Percentiles rank a stretch among this genome's conserved stretches.
Evolutionary conservation across 352 stramenopile species (phyloP).

Genomic region (Phytophthora lateralis): DNA sequence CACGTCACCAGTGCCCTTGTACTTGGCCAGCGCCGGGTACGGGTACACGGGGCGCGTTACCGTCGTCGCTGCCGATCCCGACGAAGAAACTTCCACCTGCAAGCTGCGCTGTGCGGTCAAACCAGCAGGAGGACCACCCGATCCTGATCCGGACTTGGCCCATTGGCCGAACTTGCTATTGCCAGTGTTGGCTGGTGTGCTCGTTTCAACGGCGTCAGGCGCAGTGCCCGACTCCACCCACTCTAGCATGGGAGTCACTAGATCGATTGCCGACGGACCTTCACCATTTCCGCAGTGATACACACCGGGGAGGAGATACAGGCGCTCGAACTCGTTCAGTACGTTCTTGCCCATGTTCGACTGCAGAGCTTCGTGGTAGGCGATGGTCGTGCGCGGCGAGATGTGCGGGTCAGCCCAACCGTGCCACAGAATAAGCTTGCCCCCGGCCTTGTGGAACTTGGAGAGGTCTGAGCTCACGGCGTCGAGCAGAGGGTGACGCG

Average conservation of each 20-base stretch:
- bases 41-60: constrained; percentile 37
- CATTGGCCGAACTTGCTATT: constrained; percentile 39
- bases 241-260: constrained; percentile 51
- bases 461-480: constrained; percentile 46
- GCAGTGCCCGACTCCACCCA: constrained; percentile 43
- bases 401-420: constrained; percentile 57
- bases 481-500: constrained; percentile 42
- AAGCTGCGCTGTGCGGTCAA: constrained; percentile 15
- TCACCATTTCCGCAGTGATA: constrained; percentile 50
- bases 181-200: constrained; percentile 21
- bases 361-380: constrained; percentile 46
- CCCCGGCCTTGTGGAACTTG: constrained; percentile 38
- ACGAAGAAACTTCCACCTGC: constrained; percentile 16
- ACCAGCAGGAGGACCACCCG: constrained; percentile 6
- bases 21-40: constrained; percentile 37
- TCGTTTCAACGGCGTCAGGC: constrained; percentile 36
- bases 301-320: constrained; percentile 55
- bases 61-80: constrained; percentile 27
- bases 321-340: constrained; percentile 43
- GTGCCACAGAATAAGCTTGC: constrained; percentile 55
- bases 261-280: constrained; percentile 43
- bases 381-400: constrained; percentile 50
- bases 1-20: constrained; percentile 32
- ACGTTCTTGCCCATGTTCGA: constrained; percentile 34
- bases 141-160: constrained; percentile 23